Evolutionary conservation across 306 rosid species (phyloP).

Genomic region (Trichosanthes truncata): DNA sequence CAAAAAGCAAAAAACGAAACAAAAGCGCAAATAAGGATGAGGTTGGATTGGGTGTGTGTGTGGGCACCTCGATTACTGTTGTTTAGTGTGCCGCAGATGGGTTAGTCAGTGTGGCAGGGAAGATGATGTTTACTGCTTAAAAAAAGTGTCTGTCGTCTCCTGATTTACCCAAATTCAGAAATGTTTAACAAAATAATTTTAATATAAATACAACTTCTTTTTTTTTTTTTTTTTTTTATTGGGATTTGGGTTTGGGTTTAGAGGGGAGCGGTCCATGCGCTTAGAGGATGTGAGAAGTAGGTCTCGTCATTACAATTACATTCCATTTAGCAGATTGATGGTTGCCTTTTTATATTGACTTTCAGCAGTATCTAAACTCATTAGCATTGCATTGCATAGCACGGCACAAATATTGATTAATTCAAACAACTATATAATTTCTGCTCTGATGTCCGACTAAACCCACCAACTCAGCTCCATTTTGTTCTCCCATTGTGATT

Average conservation of each 20-base stretch:
- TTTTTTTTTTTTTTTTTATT: not conserved
- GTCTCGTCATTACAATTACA: no score
- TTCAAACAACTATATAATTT: no score
- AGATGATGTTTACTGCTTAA: constrained; percentile 13
- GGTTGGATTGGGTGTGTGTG: not conserved
- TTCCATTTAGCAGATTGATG: constrained; percentile 21
- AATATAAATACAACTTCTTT: not conserved
- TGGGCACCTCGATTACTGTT: constrained; percentile 6
- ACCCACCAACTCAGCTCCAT: no score
- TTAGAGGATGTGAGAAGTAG: no score
- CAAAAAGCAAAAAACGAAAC: not conserved
- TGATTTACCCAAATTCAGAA: not conserved
- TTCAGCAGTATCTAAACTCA: constrained; percentile 3
- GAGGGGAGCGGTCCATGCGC: no score
- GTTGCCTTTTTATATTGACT: constrained; percentile 48
- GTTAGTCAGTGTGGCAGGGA: not conserved
- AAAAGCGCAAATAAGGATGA: not conserved
- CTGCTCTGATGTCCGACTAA: no score
- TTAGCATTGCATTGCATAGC: no score
- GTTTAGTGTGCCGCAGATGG: constrained; percentile 12
- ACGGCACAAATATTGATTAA: no score
- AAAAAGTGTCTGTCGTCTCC: not conserved
- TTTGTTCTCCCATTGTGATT: no score
- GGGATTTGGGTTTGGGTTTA: no score
- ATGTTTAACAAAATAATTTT: not conserved